Conservation (phyloP, 495 filamentous ascomycete species). For the Corynascus novoguineensis region DNA sequence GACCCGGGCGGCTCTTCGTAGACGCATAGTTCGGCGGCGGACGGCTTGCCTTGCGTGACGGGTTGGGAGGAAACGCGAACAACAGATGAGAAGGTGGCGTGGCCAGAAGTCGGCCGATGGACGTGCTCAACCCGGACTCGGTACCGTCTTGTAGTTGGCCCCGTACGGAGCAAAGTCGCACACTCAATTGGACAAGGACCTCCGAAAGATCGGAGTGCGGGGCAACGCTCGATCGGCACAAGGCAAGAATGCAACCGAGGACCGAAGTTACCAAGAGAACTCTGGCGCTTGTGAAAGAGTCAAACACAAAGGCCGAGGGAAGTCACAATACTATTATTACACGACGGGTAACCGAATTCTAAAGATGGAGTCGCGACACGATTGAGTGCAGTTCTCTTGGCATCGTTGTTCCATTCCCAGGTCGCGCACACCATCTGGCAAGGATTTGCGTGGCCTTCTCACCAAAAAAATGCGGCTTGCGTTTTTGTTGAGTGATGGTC, state of each 20-base stretch:
- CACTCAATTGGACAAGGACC: too few species aligned
- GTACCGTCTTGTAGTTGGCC: too few species aligned
- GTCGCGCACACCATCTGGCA: too few species aligned
- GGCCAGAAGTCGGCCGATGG: background rate
- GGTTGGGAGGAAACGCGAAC: background rate
- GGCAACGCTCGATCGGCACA: conserved; percentile 17
- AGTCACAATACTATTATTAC: background rate
- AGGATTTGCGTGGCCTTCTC: too few species aligned
- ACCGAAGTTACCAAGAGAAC: conserved; percentile 11
- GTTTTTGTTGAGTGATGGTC: too few species aligned
- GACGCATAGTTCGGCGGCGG: conserved; percentile 43
- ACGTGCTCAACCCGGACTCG: too few species aligned
- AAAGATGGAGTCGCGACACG: too few species aligned
- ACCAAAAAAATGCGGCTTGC: too few species aligned
- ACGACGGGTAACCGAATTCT: background rate
- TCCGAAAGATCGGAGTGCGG: conserved; percentile 14
- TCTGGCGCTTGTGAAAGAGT: background rate
- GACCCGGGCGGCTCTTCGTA: conserved; percentile 79
- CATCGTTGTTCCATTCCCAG: too few species aligned
- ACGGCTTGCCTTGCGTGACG: background rate
- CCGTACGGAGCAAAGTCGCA: too few species aligned
- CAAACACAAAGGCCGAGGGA: background rate
- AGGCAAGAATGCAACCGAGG: conserved; percentile 22
- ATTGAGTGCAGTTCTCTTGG: background rate
- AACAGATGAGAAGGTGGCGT: background rate